A percentile compares a stretch with the other conserved stretches of the same genome.
phyloP scores from a whole-genome alignment of 2,329 filamentous ascomycete species.

The Alternaria metachromatica region DNA sequence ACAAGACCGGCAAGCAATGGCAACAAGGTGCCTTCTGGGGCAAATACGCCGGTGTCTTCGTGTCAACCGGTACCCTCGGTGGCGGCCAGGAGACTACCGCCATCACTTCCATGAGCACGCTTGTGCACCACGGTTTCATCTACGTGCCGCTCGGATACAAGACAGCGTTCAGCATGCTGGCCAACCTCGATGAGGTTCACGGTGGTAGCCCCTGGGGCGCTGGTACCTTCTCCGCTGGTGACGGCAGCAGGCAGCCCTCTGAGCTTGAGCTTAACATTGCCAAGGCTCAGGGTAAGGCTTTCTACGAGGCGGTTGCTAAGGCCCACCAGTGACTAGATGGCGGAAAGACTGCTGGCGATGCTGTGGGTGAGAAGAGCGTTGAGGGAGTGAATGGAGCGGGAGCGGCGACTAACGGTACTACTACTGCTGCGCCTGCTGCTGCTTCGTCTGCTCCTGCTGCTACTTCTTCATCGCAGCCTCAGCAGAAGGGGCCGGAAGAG shows the following conservation, averaged over 20 bases:
- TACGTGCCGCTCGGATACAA: slow-evolving; percentile 96
- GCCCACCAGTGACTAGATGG: slow-evolving; percentile 80
- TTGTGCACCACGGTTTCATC: slow-evolving; percentile 92
- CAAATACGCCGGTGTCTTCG: slow-evolving; percentile 90
- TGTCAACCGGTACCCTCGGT: slow-evolving; percentile 80
- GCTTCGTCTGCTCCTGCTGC: slow-evolving; percentile 16
- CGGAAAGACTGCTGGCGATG: slow-evolving; percentile 8
- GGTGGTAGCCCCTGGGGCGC: slow-evolving; percentile 93
- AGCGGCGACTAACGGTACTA: slow-evolving; percentile 17
- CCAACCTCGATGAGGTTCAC: slow-evolving; percentile 78
- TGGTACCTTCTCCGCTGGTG: slow-evolving; percentile 80
- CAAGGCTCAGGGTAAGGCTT: slow-evolving; percentile 80
- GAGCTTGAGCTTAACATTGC: slow-evolving; percentile 80
- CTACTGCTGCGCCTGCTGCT: slow-evolving; percentile 37
- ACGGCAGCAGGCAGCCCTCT: slow-evolving; percentile 84
- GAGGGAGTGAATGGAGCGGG: slow-evolving; percentile 9
- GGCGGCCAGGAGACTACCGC: slow-evolving; percentile 94
- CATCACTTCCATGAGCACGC: slow-evolving; percentile 80
- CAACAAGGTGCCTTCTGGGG: slow-evolving; percentile 75
- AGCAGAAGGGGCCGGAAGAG: slow-evolving; percentile 36
- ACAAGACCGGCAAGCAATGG: slow-evolving; percentile 89
- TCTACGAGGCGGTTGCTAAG: slow-evolving; percentile 80
- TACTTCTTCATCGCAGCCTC: slow-evolving; percentile 29
- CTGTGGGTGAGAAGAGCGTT: slow-evolving; percentile 9
- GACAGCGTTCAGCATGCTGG: slow-evolving; percentile 66